Conservation (phyloP, 2,329 filamentous ascomycete species). For the Byssothecium circinans region DNA sequence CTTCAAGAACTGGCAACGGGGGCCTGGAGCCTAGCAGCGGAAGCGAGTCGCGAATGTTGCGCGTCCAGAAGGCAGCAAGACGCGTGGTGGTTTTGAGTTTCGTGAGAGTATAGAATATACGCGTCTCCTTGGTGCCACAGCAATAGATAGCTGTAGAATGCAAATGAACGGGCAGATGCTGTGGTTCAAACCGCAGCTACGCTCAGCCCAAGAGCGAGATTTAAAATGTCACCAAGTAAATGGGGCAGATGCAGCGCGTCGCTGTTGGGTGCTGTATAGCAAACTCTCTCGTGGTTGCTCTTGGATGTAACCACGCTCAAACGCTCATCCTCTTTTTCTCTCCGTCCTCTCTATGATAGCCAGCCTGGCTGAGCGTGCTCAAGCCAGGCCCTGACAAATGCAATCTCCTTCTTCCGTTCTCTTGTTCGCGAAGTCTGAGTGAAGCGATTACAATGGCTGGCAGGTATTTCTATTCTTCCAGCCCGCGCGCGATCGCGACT, state of each 20-base stretch:
- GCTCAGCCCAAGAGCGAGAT: neutral
- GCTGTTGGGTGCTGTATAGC: neutral
- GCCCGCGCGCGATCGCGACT: neutral
- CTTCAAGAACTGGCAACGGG: neutral
- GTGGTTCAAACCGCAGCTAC: neutral
- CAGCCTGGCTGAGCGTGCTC: constrained; percentile 11
- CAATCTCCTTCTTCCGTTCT: neutral
- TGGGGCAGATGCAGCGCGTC: constrained; percentile 9
- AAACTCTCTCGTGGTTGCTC: neutral
- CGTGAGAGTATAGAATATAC: neutral
- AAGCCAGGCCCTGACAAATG: constrained; percentile 7
- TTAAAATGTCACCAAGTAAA: neutral
- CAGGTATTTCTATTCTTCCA: neutral
- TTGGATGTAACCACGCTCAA: neutral
- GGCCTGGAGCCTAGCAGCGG: neutral
- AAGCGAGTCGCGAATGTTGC: neutral
- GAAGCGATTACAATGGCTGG: neutral
- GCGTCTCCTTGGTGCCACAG: neutral
- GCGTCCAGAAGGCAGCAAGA: neutral
- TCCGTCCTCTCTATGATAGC: neutral
- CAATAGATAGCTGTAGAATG: neutral
- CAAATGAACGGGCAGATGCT: neutral
- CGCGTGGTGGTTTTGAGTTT: neutral
- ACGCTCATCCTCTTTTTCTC: neutral
- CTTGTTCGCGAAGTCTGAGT: neutral